A percentile compares a stretch with the other conserved stretches of the same genome.
Evolutionary conservation across 129 eudicot genomes (phyloP).

Genomic region (Flaveria bidentis): DNA sequence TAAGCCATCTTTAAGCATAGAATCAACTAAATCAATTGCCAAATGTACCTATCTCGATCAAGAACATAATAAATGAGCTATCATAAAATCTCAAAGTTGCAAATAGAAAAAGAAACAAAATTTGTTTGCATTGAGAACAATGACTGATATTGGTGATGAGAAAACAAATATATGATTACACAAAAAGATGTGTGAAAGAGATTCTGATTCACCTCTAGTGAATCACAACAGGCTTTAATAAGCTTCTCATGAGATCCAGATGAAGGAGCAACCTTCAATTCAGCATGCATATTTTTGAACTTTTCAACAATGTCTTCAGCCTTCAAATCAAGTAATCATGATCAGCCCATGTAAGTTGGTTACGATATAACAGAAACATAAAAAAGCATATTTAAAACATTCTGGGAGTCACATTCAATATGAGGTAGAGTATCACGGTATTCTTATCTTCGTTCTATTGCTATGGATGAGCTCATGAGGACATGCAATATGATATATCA

Average conservation of each 20-base stretch:
- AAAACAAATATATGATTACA: background rate
- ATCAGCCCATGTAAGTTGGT: slow-evolving; percentile 8
- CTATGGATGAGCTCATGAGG: slow-evolving; percentile 2
- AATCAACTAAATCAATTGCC: slow-evolving; percentile 71
- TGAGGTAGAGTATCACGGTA: background rate
- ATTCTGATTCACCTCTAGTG: slow-evolving; percentile 54
- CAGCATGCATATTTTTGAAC: slow-evolving; percentile 56
- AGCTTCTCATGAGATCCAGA: slow-evolving; percentile 67
- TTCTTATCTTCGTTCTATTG: background rate
- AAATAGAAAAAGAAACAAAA: background rate
- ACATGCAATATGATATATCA: background rate
- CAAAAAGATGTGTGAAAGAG: slow-evolving; percentile 12
- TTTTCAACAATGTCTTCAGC: slow-evolving; percentile 54
- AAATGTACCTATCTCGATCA: slow-evolving; percentile 50
- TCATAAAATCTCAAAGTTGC: slow-evolving; percentile 10
- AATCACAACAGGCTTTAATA: slow-evolving; percentile 53
- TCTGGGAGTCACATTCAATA: slow-evolving; percentile 12
- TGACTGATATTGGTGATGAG: background rate
- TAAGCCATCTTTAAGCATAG: slow-evolving; percentile 56
- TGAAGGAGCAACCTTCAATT: slow-evolving; percentile 62
- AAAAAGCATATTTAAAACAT: slow-evolving; percentile 11
- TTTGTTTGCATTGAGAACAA: slow-evolving; percentile 13
- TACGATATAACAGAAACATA: slow-evolving; percentile 6
- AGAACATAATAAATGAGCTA: slow-evolving; percentile 19
- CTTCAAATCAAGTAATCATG: slow-evolving; percentile 40